Percentiles rank a stretch among this genome's conserved stretches.
These are phyloP conservation scores for Trichoderma gracile DNA, from an alignment of 2,329 filamentous ascomycete species.

Conservation along the genomic window DNA sequence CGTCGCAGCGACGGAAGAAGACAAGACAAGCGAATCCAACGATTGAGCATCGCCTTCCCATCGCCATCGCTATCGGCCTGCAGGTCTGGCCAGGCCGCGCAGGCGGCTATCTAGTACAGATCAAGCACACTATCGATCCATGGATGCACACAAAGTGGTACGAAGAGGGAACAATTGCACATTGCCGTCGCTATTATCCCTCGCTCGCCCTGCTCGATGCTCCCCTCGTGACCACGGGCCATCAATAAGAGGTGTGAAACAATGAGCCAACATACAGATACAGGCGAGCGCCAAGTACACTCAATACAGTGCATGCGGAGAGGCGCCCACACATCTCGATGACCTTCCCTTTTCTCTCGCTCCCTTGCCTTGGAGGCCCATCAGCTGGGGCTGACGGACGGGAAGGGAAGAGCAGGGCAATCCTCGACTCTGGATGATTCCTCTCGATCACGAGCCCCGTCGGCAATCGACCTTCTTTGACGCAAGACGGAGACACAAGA, in stretches of 20 bases:
- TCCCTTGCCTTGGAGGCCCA: slow-evolving; percentile 13
- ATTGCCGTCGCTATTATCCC: too few relatives aligned
- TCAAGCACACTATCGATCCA: slow-evolving; percentile 16
- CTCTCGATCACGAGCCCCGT: slow-evolving; percentile 15
- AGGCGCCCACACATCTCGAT: neutral
- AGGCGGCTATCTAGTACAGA: too few relatives aligned
- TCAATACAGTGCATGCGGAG: neutral
- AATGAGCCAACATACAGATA: neutral
- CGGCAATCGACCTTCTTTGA: slow-evolving; percentile 17
- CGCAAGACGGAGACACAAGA: slow-evolving; percentile 4
- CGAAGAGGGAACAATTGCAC: too few relatives aligned
- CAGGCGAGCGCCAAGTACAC: neutral
- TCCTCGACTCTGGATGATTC: neutral
- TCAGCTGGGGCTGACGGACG: slow-evolving; percentile 18
- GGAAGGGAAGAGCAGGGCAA: slow-evolving; percentile 4
- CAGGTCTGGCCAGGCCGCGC: slow-evolving; percentile 2
- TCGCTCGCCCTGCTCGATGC: neutral
- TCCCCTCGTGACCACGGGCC: slow-evolving; percentile 6
- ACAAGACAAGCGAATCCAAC: neutral
- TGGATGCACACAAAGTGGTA: neutral
- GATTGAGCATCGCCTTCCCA: neutral
- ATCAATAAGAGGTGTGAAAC: neutral
- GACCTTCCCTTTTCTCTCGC: neutral
- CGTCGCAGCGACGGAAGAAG: slow-evolving; percentile 9
- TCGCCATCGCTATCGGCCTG: slow-evolving; percentile 6